Conservation (phyloP, 495 filamentous ascomycete species). For the Apodospora peruviana region DNA sequence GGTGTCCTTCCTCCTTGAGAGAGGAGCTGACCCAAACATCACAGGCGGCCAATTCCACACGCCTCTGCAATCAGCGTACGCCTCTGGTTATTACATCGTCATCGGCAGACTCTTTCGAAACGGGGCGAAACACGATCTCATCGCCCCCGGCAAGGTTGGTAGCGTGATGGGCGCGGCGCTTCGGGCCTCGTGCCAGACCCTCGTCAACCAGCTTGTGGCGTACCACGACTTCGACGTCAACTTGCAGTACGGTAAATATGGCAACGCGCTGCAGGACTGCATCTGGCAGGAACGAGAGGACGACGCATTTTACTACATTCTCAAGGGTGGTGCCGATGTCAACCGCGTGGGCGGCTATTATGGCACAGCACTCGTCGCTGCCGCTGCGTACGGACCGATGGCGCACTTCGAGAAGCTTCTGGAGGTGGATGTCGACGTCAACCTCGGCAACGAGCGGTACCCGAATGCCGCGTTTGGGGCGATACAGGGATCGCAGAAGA, state of each 20-base stretch:
- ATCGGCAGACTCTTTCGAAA: neutral
- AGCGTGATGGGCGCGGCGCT: neutral
- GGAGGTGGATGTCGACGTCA: neutral
- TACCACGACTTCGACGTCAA: neutral
- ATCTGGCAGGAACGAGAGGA: neutral
- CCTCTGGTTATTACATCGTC: neutral
- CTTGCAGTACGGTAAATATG: conserved; percentile 7
- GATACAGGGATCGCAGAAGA: neutral
- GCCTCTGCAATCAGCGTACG: conserved; percentile 17
- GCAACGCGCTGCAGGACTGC: conserved; percentile 8
- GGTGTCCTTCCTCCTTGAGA: conserved; percentile 17
- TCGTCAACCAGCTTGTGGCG: neutral
- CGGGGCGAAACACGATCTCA: neutral
- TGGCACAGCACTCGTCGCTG: conserved; percentile 17
- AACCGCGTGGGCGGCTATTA: conserved; percentile 6
- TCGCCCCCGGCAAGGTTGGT: neutral
- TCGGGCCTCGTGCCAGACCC: conserved; percentile 12
- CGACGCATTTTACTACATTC: neutral
- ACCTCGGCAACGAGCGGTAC: neutral
- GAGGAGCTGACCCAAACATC: conserved; percentile 22
- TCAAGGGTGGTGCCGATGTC: conserved; percentile 2
- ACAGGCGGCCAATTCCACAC: conserved; percentile 7
- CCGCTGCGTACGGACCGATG: conserved; percentile 3
- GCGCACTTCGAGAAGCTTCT: conserved; percentile 15
- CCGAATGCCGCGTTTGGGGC: conserved; percentile 5